These are phyloP conservation scores for Jatropha curcas DNA, from an alignment of 345 rosid species.

Conservation along the genomic window DNA sequence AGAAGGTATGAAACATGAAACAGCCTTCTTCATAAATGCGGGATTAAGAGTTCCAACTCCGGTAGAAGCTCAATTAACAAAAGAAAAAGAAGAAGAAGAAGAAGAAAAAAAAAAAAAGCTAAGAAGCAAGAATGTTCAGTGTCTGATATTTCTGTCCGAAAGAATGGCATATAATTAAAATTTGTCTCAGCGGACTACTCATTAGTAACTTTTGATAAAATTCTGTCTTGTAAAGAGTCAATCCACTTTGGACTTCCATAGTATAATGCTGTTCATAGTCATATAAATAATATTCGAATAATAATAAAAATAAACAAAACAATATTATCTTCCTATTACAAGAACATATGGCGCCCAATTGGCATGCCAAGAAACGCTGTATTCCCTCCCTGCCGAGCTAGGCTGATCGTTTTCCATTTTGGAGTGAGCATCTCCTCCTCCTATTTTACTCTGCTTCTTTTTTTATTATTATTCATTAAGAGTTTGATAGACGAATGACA, in stretches of 20 bases:
- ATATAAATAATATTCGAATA: neutral
- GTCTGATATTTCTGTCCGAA: neutral
- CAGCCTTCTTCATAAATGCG: no score
- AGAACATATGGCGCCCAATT: neutral
- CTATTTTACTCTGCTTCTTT: no score
- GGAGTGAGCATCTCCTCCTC: no score
- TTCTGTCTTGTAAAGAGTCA: neutral
- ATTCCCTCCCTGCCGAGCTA: conserved; percentile 6
- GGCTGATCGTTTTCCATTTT: neutral
- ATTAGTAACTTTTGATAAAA: neutral
- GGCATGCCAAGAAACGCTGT: conserved; percentile 1
- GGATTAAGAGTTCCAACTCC: no score
- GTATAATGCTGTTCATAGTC: neutral
- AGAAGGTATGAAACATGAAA: no score
- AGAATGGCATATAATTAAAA: neutral
- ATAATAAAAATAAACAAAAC: neutral
- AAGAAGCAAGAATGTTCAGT: neutral
- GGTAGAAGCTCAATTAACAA: no score
- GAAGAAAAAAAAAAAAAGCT: no score
- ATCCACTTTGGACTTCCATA: neutral
- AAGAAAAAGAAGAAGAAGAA: no score
- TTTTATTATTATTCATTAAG: no score
- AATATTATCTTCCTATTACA: no score
- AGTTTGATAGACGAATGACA: no score
- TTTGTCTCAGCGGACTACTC: neutral